Base-by-base conservation (phyloP, 306 rosid genomes). In the Albizia julibrissin region DNA sequence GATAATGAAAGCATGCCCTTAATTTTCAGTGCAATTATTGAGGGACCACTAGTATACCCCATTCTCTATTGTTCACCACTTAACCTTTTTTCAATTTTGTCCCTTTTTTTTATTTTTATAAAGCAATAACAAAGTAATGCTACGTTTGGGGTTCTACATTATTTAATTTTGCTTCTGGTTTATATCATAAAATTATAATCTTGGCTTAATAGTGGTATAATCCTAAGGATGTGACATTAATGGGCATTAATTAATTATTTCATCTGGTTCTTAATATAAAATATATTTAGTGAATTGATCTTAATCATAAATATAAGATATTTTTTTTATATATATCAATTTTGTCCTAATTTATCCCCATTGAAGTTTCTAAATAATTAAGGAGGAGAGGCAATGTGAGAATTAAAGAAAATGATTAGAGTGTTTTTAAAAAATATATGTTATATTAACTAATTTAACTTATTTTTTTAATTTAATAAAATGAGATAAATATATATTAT, bases 11-110 rank as follows among this genome's bases (percentile, higher is more conserved):
- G 54, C 64, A 76, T 39, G 37, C 24, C 21, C 44, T 5, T 7
- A 59, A 78, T 54, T 61, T 68, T 81, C 27, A 59, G 67, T 69
- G 67, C 69, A 80, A 87, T 73, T 74, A 84, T 87, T 84, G 76
- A 1, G 80, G 81, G 62, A 34, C 80, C 82, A 81, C 76, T 31
- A 34, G 39, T 27, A 64, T 15, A n/a, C 52, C 47, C 78, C 89
- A 18, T 68, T 16, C 61, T 58, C 5, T 68, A 74, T 47, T 39
- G 80, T 76, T 76, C 56, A 74, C 31, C 73, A 39, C 79, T 72
- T 73, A 44, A 42, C 42, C 27, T 2, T 62, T 50, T 58, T 29
- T 37, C 6, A 33, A 33, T 6, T 37, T 24, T 71, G 18, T 44
- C 58, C 27, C 69, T 43, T 76, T 80, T 72, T 72, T 49, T 22